Conservation (phyloP, 768 basidiomycete species). For the Hydnum rufescens region DNA sequence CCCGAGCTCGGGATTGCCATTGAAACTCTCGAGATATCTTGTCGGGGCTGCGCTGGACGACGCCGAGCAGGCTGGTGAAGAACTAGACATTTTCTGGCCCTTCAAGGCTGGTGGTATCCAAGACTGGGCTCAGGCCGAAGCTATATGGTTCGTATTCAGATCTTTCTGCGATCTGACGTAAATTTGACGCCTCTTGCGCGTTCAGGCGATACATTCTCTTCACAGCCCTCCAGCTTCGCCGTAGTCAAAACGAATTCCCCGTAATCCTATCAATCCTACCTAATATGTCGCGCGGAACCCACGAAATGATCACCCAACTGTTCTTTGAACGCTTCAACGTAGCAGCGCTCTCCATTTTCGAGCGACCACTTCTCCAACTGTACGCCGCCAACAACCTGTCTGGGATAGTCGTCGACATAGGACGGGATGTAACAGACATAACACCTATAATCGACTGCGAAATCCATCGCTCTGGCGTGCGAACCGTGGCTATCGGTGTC, state of each 20-base stretch:
- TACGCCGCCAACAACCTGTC: constrained; percentile 53
- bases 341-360: constrained; percentile 58
- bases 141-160: constrained; percentile 46
- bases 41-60: constrained; percentile 68
- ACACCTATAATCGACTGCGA: constrained; percentile 59
- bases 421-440: constrained; percentile 53
- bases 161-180: background rate
- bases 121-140: constrained; percentile 76
- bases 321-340: constrained; percentile 91
- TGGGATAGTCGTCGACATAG: constrained; percentile 70
- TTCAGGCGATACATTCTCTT: constrained; percentile 74
- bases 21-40: constrained; percentile 28
- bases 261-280: constrained; percentile 52
- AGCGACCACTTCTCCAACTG: constrained; percentile 68
- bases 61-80: constrained; percentile 51
- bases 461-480: constrained; percentile 24
- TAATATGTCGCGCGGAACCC: constrained; percentile 40
- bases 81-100: constrained; percentile 62
- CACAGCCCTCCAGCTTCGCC: constrained; percentile 47
- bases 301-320: constrained; percentile 59
- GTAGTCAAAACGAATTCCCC: constrained; percentile 75
- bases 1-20: constrained; percentile 2
- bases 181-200: constrained; percentile 1
- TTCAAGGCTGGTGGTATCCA: constrained; percentile 51
- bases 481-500: constrained; percentile 3